These are phyloP conservation scores for Melampsora larici-populina DNA, from an alignment of 1,284 basidiomycete species.

Conservation along the genomic window DNA sequence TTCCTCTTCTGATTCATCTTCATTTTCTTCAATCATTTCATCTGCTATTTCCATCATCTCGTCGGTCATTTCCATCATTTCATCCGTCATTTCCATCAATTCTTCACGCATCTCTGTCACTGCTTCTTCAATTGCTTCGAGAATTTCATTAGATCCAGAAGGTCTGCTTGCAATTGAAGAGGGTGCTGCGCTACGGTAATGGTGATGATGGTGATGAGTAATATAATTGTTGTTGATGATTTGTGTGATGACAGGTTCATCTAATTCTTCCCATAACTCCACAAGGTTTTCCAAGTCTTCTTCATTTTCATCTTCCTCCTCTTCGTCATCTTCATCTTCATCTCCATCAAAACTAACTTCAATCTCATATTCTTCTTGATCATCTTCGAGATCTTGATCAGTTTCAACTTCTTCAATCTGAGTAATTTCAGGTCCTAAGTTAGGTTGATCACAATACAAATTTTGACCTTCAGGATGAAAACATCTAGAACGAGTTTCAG, in stretches of 20 bases:
- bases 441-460: conserved; percentile 6
- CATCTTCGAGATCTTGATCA: background rate
- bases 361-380: background rate
- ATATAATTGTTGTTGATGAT: background rate
- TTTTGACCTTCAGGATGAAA: background rate
- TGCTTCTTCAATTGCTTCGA: background rate
- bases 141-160: no score
- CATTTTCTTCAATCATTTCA: background rate
- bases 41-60: background rate
- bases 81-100: background rate
- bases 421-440: background rate
- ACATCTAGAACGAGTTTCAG: background rate
- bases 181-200: background rate
- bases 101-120: background rate
- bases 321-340: background rate
- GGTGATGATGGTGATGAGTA: background rate
- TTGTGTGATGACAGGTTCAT: background rate
- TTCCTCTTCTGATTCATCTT: background rate
- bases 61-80: background rate
- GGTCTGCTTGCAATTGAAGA: no score
- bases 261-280: background rate
- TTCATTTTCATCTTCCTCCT: background rate
- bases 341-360: background rate
- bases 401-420: background rate
- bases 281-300: background rate